Percentiles rank a stretch among this genome's conserved stretches.
phyloP scores from a whole-genome alignment of 2,329 filamentous ascomycete genomes.

The Cladosporium sp. region DNA sequence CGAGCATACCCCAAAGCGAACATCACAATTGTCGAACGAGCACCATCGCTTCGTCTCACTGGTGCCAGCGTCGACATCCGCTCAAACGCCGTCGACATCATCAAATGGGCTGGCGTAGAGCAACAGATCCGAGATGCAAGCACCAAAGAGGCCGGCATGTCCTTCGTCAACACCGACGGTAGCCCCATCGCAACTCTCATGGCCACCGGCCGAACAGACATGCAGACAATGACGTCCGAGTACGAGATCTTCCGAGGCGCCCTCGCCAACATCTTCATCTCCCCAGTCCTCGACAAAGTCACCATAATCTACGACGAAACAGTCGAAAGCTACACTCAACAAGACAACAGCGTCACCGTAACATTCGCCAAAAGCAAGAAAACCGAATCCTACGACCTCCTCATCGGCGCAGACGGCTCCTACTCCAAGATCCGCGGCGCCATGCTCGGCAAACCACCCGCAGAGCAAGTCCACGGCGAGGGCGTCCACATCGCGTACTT shows the following conservation, averaged over 20 bases:
- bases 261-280: slow-evolving; percentile 39
- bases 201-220: slow-evolving; percentile 35
- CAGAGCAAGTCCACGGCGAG: slow-evolving; percentile 30
- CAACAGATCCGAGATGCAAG: slow-evolving; percentile 38
- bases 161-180: slow-evolving; percentile 39
- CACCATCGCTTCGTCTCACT: slow-evolving; percentile 41
- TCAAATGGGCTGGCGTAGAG: slow-evolving; percentile 45
- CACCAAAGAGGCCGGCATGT: slow-evolving; percentile 46
- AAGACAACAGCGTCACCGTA: slow-evolving; percentile 25
- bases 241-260: slow-evolving; percentile 44
- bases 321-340: slow-evolving; percentile 20
- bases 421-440: slow-evolving; percentile 26
- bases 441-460: slow-evolving; percentile 28
- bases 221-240: slow-evolving; percentile 41
- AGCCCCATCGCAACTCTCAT: slow-evolving; percentile 26
- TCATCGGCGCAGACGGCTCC: slow-evolving; percentile 33
- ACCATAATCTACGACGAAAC: slow-evolving; percentile 38
- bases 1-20: slow-evolving; percentile 33
- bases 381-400: slow-evolving; percentile 27
- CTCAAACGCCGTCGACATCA: slow-evolving; percentile 44
- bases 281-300: slow-evolving; percentile 25
- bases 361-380: slow-evolving; percentile 23
- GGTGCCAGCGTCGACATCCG: slow-evolving; percentile 52
- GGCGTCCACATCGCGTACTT: slow-evolving; percentile 45
- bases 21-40: slow-evolving; percentile 50